Conservation (phyloP, 441 rosid species). For the Croton laevigatus region DNA sequence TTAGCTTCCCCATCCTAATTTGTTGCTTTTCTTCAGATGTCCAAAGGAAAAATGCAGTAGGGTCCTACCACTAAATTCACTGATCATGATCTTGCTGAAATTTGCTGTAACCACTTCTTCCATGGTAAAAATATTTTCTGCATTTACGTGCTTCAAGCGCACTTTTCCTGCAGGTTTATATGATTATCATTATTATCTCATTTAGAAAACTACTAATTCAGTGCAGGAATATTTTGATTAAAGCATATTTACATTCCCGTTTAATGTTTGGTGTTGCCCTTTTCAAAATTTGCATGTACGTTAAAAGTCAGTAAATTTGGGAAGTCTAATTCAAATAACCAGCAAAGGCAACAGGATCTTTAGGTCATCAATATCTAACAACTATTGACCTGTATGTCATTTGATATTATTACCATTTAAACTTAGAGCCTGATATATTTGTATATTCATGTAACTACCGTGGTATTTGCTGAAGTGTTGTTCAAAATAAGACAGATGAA, state of each 20-base stretch:
- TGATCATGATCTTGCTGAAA: slow-evolving; percentile 2
- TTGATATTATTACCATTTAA: neutral
- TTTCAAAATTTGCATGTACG: neutral
- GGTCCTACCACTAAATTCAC: slow-evolving; percentile 3
- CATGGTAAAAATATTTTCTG: neutral
- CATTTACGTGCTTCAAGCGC: neutral
- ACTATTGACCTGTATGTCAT: neutral
- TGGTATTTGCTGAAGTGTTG: neutral
- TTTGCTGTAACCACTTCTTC: neutral
- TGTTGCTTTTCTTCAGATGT: neutral
- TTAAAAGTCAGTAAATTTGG: neutral
- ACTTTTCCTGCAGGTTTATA: neutral
- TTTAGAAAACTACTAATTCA: neutral
- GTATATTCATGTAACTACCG: neutral
- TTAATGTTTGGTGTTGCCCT: neutral
- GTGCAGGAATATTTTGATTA: neutral
- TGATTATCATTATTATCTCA: neutral
- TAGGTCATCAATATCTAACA: neutral
- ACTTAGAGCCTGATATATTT: neutral
- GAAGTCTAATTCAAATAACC: neutral
- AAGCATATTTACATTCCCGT: neutral
- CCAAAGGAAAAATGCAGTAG: slow-evolving; percentile 4
- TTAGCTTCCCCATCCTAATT: slow-evolving; percentile 4
- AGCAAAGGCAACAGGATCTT: neutral
- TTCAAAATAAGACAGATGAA: neutral